These are phyloP conservation scores for Hermanozyma aechmeae DNA, from an alignment of 805 yeast genomes.

Conservation along the genomic window DNA sequence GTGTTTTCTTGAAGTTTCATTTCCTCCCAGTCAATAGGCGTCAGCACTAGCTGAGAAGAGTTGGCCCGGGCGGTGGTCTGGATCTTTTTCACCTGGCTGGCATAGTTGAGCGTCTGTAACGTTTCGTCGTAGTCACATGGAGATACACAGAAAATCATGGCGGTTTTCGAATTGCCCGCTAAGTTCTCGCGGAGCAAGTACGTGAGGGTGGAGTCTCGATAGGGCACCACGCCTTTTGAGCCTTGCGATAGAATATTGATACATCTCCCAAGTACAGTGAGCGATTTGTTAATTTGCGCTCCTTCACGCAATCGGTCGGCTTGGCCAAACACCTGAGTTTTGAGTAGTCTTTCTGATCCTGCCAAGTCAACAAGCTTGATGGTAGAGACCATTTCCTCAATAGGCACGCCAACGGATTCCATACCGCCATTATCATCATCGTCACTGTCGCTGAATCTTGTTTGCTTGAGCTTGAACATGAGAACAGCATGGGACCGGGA, in stretches of 20 bases:
- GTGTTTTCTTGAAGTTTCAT: constrained; percentile 16
- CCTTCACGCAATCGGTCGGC: constrained; percentile 62
- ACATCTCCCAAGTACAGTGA: constrained; percentile 72
- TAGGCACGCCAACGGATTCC: constrained; percentile 4
- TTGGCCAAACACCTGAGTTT: constrained; percentile 52
- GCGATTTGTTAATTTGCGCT: constrained; percentile 64
- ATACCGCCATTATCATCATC: constrained; percentile 22
- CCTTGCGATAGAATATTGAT: constrained; percentile 39
- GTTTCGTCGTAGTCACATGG: constrained; percentile 77
- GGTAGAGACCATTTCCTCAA: constrained; percentile 44
- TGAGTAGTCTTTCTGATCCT: constrained; percentile 64
- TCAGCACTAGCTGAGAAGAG: constrained; percentile 14
- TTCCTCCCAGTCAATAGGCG: constrained; percentile 25
- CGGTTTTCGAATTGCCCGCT: constrained; percentile 83
- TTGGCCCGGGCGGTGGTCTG: constrained; percentile 48
- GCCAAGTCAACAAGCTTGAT: constrained; percentile 73
- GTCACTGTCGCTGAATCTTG: constrained; percentile 24
- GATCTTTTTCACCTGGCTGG: constrained; percentile 65
- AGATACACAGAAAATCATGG: constrained; percentile 79
- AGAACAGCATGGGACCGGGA: constrained; percentile 79
- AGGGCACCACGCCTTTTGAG: constrained; percentile 40
- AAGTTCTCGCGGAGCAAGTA: constrained; percentile 67
- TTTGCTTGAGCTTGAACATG: constrained; percentile 53
- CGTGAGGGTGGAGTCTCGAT: constrained; percentile 67
- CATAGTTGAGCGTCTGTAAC: constrained; percentile 66